A percentile compares a stretch with the other conserved stretches of the same genome.
phyloP scores from a whole-genome alignment of 441 rosid species.

The Metrosideros polymorpha region DNA sequence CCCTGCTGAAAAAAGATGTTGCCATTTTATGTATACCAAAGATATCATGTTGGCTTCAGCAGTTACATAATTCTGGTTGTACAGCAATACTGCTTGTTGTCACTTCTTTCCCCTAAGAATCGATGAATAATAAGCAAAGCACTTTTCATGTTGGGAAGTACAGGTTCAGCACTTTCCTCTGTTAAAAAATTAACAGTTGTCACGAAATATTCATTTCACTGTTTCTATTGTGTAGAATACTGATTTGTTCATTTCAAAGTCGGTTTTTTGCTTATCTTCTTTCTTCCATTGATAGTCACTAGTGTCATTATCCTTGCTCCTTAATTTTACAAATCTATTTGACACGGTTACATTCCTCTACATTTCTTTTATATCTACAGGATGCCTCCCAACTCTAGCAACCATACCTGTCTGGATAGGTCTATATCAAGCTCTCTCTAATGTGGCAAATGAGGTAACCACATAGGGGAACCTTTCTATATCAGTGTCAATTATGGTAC shows the following conservation, averaged over 20 bases:
- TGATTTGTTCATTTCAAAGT: neutral
- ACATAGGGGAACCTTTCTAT: neutral
- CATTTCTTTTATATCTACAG: slow-evolving; percentile 21
- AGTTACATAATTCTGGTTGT: neutral
- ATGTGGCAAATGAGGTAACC: slow-evolving; percentile 92
- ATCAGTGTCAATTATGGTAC: neutral
- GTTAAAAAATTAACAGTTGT: neutral
- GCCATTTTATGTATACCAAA: neutral
- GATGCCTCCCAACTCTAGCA: slow-evolving; percentile 89
- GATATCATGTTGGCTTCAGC: neutral
- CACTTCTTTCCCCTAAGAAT: neutral
- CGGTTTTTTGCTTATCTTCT: neutral
- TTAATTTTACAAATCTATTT: neutral
- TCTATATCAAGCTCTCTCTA: slow-evolving; percentile 96
- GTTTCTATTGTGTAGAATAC: neutral
- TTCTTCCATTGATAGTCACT: neutral
- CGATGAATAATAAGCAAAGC: neutral
- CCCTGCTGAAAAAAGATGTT: neutral
- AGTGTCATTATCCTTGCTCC: neutral
- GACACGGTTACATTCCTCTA: neutral
- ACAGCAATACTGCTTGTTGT: neutral
- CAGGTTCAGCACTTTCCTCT: neutral
- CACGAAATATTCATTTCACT: neutral
- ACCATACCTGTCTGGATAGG: slow-evolving; percentile 98
- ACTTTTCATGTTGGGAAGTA: neutral